A percentile compares a stretch with the other conserved stretches of the same genome.
phyloP scores from a whole-genome alignment of 768 basidiomycete genomes.

The Tylopilus sp. region DNA sequence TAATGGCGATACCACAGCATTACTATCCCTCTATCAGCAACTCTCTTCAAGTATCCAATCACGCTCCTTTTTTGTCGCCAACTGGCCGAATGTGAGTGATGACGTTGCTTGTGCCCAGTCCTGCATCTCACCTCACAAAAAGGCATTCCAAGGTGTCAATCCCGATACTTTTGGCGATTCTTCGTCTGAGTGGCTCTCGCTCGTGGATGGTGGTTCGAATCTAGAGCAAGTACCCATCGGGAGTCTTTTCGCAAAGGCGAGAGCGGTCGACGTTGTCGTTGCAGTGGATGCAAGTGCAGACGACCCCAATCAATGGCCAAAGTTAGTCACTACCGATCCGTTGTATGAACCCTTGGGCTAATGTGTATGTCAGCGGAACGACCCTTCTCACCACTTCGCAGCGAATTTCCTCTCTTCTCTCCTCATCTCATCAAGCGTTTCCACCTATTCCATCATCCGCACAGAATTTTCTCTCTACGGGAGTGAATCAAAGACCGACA shows the following conservation, averaged over 20 bases:
- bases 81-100: constrained; percentile 58
- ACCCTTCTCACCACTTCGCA: constrained; percentile 42
- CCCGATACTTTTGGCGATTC: constrained; percentile 51
- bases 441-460: constrained; percentile 58
- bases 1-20: constrained; percentile 17
- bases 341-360: background rate
- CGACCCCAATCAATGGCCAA: constrained; percentile 59
- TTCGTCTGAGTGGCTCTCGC: constrained; percentile 48
- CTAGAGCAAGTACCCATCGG: constrained; percentile 68
- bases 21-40: constrained; percentile 50
- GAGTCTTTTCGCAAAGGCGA: constrained; percentile 65
- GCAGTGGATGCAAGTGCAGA: constrained; percentile 69
- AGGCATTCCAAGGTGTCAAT: constrained; percentile 54
- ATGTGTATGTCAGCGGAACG: constrained; percentile 44
- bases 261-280: constrained; percentile 71
- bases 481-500: constrained; percentile 64
- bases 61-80: constrained; percentile 57
- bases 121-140: background rate
- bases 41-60: constrained; percentile 44
- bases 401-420: constrained; percentile 44
- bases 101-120: background rate
- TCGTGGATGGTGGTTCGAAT: constrained; percentile 73
- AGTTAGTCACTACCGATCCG: constrained; percentile 39
- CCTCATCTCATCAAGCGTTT: constrained; percentile 53
- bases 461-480: constrained; percentile 52